Evolutionary conservation across 2,329 filamentous ascomycete species (phyloP).

Genomic region (Fusarium dimerum): DNA sequence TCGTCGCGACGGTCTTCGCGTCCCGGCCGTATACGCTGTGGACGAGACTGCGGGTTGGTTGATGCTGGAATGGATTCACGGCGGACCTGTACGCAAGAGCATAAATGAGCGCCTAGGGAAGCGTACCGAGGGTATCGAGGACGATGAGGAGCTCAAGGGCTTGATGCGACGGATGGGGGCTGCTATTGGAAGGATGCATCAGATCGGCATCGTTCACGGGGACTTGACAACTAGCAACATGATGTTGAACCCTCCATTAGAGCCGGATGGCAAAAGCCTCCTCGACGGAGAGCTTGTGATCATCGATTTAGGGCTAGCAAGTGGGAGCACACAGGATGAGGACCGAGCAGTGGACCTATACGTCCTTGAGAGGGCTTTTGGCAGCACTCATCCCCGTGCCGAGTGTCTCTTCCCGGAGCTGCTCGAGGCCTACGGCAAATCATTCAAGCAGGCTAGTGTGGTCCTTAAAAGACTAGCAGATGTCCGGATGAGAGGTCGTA

Average conservation of each 20-base stretch:
- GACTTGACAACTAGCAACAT: slow-evolving; percentile 97
- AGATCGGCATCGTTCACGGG: slow-evolving; percentile 85
- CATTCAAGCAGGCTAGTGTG: slow-evolving; percentile 71
- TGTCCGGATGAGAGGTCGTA: slow-evolving; percentile 89
- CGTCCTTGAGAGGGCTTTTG: slow-evolving; percentile 91
- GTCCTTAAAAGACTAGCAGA: slow-evolving; percentile 86
- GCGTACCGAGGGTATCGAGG: slow-evolving; percentile 39
- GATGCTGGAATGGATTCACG: slow-evolving; percentile 83
- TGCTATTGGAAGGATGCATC: slow-evolving; percentile 76
- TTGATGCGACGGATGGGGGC: slow-evolving; percentile 72
- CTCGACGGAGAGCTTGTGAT: slow-evolving; percentile 77
- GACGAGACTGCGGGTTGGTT: slow-evolving; percentile 70
- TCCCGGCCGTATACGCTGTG: slow-evolving; percentile 77
- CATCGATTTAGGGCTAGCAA: slow-evolving; percentile 92
- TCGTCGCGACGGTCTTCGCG: slow-evolving; percentile 73
- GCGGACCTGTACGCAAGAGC: slow-evolving; percentile 66
- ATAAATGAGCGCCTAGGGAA: slow-evolving; percentile 69
- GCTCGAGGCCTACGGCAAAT: slow-evolving; percentile 70
- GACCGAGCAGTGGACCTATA: slow-evolving; percentile 96
- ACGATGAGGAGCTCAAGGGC: slow-evolving; percentile 54
- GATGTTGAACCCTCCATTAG: slow-evolving; percentile 64
- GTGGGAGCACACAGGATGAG: slow-evolving; percentile 79
- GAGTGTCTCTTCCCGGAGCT: slow-evolving; percentile 75
- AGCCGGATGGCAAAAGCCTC: slow-evolving; percentile 20
- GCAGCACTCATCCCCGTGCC: slow-evolving; percentile 87